phyloP scores from a whole-genome alignment of 768 basidiomycete genomes.

The Collybia mongolica region DNA sequence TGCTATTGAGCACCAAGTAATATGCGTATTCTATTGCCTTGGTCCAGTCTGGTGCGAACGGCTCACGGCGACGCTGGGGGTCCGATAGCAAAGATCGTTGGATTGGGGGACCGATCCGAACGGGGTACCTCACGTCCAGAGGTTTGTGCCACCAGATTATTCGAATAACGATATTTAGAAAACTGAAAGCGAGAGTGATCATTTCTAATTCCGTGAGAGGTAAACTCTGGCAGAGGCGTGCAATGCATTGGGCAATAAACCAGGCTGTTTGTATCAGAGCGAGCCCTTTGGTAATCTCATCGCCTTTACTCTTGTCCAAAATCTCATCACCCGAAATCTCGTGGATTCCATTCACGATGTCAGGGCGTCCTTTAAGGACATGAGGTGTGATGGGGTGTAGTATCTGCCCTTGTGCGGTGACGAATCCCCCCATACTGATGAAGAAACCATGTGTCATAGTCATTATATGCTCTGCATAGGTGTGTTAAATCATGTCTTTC shows the following conservation, averaged over 20 bases:
- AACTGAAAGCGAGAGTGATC: conserved; percentile 4
- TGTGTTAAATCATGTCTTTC: not conserved
- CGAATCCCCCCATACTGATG: not conserved
- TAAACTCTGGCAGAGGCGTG: not conserved
- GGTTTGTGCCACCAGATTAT: conserved; percentile 15
- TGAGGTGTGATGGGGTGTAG: not conserved
- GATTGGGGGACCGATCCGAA: not conserved
- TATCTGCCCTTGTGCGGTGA: not conserved
- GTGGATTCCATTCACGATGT: not conserved
- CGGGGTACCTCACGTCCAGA: not conserved
- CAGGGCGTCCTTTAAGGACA: not conserved
- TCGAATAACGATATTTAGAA: conserved; percentile 5
- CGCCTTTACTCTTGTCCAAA: conserved; percentile 7
- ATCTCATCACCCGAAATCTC: not conserved
- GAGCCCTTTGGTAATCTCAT: conserved; percentile 8
- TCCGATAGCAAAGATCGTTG: too few relatives aligned
- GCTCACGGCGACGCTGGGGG: too few relatives aligned
- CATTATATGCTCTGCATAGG: not conserved
- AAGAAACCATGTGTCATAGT: not conserved
- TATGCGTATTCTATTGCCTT: not conserved
- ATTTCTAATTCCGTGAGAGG: conserved; percentile 8
- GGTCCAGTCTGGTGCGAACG: not conserved
- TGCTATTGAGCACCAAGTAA: not conserved
- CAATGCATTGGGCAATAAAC: conserved; percentile 5
- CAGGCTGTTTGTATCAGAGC: conserved; percentile 7